Base-by-base conservation (phyloP, 352 stramenopile genomes). In the Pythium plurisporium region DNA sequence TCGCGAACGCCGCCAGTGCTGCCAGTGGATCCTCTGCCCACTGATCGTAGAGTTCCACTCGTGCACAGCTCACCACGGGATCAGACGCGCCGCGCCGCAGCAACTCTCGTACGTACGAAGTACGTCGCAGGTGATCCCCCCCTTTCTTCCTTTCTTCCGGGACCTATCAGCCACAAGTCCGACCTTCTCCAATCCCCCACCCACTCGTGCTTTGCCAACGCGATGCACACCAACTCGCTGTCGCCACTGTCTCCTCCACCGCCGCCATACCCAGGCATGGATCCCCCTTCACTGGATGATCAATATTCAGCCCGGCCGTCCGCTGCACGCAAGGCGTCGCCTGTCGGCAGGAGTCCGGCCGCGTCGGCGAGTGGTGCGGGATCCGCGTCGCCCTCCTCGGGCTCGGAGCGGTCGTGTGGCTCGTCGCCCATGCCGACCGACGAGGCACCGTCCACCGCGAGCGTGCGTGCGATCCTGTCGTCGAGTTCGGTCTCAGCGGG, bases 391-490 rank as follows among this genome's bases (percentile, higher is more conserved):
- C 44, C 45, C 2, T 62, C 55, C 1, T 44, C 55, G 17, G 31
- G 15, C 36, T 62, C 55, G n/a, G 55, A 54, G 27, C 55, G 29
- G n/a, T 62, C 55, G 25, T 55, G 41, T 36, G 44, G 26, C 6
- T 48, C 43, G 15, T 54, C 54, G 11, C 54, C 54, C 11, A 29
- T 61, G 40, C 27, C 30, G 29, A 25, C 5, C 11, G 51, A 49
- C 27, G 55, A 33, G n/a, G 6, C 44, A 17, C 22, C 34, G 3
- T 50, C 44, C 0, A 30, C 44, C 0, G 38, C 55, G 7, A 62
- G 41, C 41, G 55, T 62, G 3, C 55, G 55, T 27, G 55, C 37
- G 10, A 62, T 62, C 20, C 55, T 62, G 11, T 54, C 55, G 10
- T 55, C 55, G n/a, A 33, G 55, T 15, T 55, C 55, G 12, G 44